These are phyloP conservation scores for Penicillium sp. DNA, from an alignment of 2,329 filamentous ascomycete species.

Conservation along the genomic window DNA sequence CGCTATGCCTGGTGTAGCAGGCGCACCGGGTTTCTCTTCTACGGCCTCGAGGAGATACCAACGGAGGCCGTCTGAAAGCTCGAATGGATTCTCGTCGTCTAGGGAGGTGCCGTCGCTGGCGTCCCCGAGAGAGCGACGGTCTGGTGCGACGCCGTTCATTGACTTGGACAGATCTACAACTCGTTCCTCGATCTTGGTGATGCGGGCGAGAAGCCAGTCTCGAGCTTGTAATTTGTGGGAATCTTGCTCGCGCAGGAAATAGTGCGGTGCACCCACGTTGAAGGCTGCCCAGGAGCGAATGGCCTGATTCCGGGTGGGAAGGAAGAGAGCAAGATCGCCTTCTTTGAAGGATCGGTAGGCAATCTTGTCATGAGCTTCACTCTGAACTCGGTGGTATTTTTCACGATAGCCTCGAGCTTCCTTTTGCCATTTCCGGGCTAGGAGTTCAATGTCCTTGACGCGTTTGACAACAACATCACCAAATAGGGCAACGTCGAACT, in stretches of 20 bases:
- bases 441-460: conserved; percentile 88
- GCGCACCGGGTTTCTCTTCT: conserved; percentile 89
- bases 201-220: conserved; percentile 96
- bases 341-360: conserved; percentile 95
- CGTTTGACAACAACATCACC: conserved; percentile 83
- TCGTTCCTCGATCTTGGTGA: conserved; percentile 85
- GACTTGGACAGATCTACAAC: conserved; percentile 89
- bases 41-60: conserved; percentile 95
- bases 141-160: conserved; percentile 57
- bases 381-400: conserved; percentile 75
- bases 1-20: conserved; percentile 85
- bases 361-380: conserved; percentile 92
- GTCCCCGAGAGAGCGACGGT: conserved; percentile 51
- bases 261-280: conserved; percentile 95
- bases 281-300: conserved; percentile 97
- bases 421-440: conserved; percentile 88
- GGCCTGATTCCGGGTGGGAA: conserved; percentile 91
- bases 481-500: conserved; percentile 81
- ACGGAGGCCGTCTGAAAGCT: conserved; percentile 86
- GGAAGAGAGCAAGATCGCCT: conserved; percentile 88
- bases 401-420: conserved; percentile 86
- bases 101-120: conserved; percentile 57
- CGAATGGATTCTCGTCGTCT: conserved; percentile 95
- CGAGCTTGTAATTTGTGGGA: conserved; percentile 77
- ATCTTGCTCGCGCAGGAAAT: conserved; percentile 92